Percentiles rank a stretch among this genome's conserved stretches.
Evolutionary conservation across 148 eudicot genomes (phyloP).

Genomic region (Camellia japonica): DNA sequence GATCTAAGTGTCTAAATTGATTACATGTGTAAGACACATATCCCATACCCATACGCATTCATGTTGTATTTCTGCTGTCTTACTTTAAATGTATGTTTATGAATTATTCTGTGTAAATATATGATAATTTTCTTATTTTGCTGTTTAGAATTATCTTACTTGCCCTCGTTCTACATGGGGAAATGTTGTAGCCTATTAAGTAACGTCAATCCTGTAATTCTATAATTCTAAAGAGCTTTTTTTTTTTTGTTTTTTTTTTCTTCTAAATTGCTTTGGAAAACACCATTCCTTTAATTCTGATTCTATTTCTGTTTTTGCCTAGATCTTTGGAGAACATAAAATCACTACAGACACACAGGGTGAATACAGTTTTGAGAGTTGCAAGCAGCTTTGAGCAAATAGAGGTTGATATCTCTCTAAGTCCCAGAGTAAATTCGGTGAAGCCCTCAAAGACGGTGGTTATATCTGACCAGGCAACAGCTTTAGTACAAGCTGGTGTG

Average conservation of each 20-base stretch:
- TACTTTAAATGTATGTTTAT: background rate
- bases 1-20: too few species aligned
- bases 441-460: constrained; percentile 94
- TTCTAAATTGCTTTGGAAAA: background rate
- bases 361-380: constrained; percentile 42
- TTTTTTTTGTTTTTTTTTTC: too few species aligned
- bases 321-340: constrained; percentile 37
- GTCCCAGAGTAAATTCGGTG: constrained; percentile 87
- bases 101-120: background rate
- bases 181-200: background rate
- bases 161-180: background rate
- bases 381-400: constrained; percentile 32
- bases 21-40: too few species aligned
- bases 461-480: constrained; percentile 93
- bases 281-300: background rate
- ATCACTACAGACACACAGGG: constrained; percentile 13
- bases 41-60: too few species aligned
- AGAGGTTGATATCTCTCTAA: constrained; percentile 66
- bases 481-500: constrained; percentile 94
- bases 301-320: constrained; percentile 8
- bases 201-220: background rate
- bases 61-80: background rate
- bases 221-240: background rate
- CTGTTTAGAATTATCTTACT: background rate
- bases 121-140: background rate